Base-by-base conservation (phyloP, 208 protist species). In the Blastocrithidia nonstop region DNA sequence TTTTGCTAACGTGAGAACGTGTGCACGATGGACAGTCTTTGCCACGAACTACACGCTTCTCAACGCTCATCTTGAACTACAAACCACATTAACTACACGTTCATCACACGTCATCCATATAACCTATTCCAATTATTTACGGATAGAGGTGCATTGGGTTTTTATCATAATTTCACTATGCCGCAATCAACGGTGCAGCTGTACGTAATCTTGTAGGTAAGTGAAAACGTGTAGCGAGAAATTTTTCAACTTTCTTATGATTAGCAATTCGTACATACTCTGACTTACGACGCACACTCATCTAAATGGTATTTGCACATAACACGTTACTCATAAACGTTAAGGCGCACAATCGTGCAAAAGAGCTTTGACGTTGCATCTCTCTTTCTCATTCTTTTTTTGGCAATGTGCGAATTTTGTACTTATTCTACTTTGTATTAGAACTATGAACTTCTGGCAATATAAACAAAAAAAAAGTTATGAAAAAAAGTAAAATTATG, bases 31-130 rank as follows among this genome's bases (percentile, higher is more conserved):
- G 71, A 39, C 85, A 93, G 3, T 75, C 72, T 2, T 62, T 58
- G 9, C 81, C 85, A 29, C 81, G 77, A 45, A 94, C 67, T 16
- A 90, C 78, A n/a, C 85, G 81, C 54, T 89, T 88, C 46, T 94
- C 85, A 4, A 87, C 76, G 45, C 78, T 87, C 78, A 91, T 87
- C 32, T 56, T 31, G 51, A 76, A 94, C 9, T 46, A 38, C 21
- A 66, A 37, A 0, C 44, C 51, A 53, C 85, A 94, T 4, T 8
- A 16, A 7, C 27, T 35, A 57, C 85, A 94, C 33, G 40, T 53
- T 81, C 85, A 94, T 66, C 66, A 88, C 2, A 89, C 73, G 6
- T 71, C 67, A 17, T 61, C 22, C 61, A 89, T 59, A 49, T 84
- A 66, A 13, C 78, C 80, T 41, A 88, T 77, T 39, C 79, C 65